A percentile compares a stretch with the other conserved stretches of the same genome.
phyloP scores from a whole-genome alignment of 106 monocot genomes.

The Agapanthus africanus region DNA sequence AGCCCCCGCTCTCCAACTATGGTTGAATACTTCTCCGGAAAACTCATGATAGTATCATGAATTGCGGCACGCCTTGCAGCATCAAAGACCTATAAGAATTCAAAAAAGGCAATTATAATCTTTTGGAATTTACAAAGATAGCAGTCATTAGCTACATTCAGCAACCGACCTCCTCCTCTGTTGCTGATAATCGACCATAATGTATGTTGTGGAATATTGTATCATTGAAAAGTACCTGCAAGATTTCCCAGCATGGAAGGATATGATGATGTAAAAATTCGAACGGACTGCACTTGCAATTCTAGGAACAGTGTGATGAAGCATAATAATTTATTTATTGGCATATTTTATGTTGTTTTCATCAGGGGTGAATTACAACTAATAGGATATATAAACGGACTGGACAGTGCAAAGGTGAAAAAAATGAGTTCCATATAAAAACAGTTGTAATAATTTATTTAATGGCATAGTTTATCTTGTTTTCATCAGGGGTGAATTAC shows the following conservation, averaged over 20 bases:
- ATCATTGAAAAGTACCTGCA: conserved; percentile 93
- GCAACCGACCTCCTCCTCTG: conserved; percentile 67
- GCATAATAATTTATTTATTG: no score
- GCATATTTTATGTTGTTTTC: neutral
- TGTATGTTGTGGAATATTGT: conserved; percentile 94
- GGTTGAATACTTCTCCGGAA: conserved; percentile 83
- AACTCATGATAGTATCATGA: conserved; percentile 90
- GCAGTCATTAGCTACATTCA: neutral
- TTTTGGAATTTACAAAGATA: neutral
- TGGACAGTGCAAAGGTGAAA: neutral
- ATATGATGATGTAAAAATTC: neutral
- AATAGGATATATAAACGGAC: neutral
- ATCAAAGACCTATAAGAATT: conserved; percentile 54
- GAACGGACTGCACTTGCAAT: neutral
- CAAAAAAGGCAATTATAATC: conserved; percentile 1
- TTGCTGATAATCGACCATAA: conserved; percentile 79
- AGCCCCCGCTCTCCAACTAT: conserved; percentile 91
- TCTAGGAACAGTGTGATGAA: neutral
- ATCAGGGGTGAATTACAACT: neutral
- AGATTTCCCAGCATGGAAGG: neutral
- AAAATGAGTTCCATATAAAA: no score
- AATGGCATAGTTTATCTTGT: neutral
- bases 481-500: neutral
- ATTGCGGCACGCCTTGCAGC: conserved; percentile 75
- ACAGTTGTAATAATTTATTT: no score